These are phyloP conservation scores for Penicillium canescens DNA, from an alignment of 495 filamentous ascomycete genomes.

Conservation along the genomic window DNA sequence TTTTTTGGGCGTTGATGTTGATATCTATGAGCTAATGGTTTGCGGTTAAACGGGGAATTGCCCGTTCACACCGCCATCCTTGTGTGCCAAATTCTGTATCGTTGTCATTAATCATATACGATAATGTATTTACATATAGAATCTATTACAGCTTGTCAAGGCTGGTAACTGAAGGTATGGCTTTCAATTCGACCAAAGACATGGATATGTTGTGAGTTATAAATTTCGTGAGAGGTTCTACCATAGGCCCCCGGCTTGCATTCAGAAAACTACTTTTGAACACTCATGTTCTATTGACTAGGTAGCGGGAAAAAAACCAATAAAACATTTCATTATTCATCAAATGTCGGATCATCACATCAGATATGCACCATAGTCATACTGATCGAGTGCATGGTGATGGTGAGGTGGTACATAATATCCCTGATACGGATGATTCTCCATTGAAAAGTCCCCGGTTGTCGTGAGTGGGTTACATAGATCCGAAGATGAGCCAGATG, in stretches of 20 bases:
- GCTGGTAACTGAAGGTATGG: too few species aligned
- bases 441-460: slow-evolving; percentile 69
- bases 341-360: slow-evolving; percentile 10
- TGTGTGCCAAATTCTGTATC: background rate
- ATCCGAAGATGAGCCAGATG: slow-evolving; percentile 39
- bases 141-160: background rate
- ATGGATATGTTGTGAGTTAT: too few species aligned
- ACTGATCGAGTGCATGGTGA: slow-evolving; percentile 23
- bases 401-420: slow-evolving; percentile 54
- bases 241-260: too few species aligned
- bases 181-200: too few species aligned
- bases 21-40: background rate
- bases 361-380: slow-evolving; percentile 24
- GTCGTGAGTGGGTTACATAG: slow-evolving; percentile 65
- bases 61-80: slow-evolving; percentile 6
- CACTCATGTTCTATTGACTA: too few species aligned
- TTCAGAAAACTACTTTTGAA: too few species aligned
- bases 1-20: background rate
- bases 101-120: too few species aligned
- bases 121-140: background rate
- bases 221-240: too few species aligned
- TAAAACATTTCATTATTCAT: background rate
- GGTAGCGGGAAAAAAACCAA: too few species aligned
- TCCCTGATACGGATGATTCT: slow-evolving; percentile 74
- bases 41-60: background rate